phyloP scores from a whole-genome alignment of 116 monocot genomes.

The Cymodocea nodosa region DNA sequence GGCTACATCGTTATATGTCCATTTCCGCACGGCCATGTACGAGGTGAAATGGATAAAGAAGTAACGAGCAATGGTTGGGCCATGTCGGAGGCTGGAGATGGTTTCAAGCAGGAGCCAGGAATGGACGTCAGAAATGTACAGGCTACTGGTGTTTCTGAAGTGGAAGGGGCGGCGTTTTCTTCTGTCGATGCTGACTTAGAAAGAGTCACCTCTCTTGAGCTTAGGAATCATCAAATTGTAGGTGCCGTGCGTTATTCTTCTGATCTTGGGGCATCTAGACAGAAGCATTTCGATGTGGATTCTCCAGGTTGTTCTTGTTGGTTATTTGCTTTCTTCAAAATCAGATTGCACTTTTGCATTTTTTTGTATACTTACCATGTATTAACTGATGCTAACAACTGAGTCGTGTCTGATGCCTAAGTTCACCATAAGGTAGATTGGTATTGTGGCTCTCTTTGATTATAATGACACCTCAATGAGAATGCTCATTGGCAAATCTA shows the following conservation, averaged over 20 bases:
- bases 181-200: background rate
- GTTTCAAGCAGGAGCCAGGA: conserved; percentile 1
- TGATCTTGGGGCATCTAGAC: conserved; percentile 2
- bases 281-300: background rate
- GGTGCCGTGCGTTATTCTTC: conserved; percentile 5
- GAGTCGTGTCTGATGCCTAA: background rate
- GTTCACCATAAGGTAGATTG: background rate
- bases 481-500: background rate
- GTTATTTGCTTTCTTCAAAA: background rate
- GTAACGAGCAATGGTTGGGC: background rate
- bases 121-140: background rate
- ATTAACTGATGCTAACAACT: background rate
- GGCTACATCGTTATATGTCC: too few relatives aligned
- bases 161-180: background rate
- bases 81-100: background rate
- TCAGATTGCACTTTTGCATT: background rate
- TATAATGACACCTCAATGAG: background rate
- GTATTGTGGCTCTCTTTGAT: background rate
- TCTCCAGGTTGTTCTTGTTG: conserved; percentile 3
- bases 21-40: background rate
- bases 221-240: background rate
- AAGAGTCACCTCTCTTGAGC: background rate
- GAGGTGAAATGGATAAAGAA: background rate
- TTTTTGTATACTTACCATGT: background rate
- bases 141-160: background rate